phyloP scores from a whole-genome alignment of 441 rosid genomes.

The Populus hybrid region DNA sequence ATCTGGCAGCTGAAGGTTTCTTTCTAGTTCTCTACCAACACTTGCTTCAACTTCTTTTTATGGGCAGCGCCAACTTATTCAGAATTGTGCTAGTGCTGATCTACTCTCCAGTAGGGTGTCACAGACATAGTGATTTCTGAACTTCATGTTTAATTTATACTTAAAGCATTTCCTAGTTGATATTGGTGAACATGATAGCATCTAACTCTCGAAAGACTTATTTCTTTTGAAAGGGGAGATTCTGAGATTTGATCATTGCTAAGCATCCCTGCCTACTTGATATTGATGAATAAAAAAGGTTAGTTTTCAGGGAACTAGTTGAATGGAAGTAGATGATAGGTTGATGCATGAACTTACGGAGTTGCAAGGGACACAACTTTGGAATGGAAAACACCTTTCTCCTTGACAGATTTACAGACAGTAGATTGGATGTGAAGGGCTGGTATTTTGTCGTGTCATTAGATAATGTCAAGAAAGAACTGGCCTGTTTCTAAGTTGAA shows the following conservation, averaged over 20 bases:
- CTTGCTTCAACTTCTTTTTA: background rate
- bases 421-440: background rate
- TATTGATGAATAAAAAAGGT: background rate
- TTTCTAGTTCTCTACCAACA: slow-evolving; percentile 19
- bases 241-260: background rate
- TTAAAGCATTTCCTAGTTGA: background rate
- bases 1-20: slow-evolving; percentile 97
- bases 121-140: background rate
- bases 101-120: background rate
- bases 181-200: background rate
- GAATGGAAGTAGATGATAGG: background rate
- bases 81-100: background rate
- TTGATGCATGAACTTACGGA: background rate
- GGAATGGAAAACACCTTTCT: background rate
- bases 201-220: background rate
- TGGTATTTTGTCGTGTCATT: background rate
- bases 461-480: background rate
- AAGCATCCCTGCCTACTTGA: background rate
- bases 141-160: background rate
- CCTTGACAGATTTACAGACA: background rate
- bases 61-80: background rate
- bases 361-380: background rate
- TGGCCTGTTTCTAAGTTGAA: background rate
- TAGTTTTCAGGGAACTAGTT: background rate
- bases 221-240: background rate